Evolutionary conservation across 2,329 filamentous ascomycete species (phyloP).

Genomic region (Beauveria medogensis): DNA sequence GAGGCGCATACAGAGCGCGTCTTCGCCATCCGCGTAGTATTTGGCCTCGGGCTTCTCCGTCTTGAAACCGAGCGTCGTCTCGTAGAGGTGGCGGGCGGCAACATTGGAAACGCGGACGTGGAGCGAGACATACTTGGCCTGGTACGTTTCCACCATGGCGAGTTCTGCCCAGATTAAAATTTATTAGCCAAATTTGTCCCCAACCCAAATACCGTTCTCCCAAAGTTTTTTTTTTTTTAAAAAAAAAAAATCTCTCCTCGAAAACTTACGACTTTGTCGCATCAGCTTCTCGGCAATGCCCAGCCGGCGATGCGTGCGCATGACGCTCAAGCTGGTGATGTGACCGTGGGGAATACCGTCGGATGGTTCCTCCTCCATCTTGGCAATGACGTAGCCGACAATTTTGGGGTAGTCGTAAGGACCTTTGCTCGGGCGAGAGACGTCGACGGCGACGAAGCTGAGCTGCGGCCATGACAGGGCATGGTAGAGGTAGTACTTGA

Average conservation of each 20-base stretch:
- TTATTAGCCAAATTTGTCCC: neutral
- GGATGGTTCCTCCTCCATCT: slow-evolving; percentile 97
- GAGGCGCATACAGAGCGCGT: slow-evolving; percentile 90
- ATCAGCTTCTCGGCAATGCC: slow-evolving; percentile 97
- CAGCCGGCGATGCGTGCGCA: slow-evolving; percentile 85
- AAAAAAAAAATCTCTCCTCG: no score
- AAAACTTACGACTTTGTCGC: slow-evolving; percentile 77
- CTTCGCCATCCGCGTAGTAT: slow-evolving; percentile 97
- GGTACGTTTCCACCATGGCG: slow-evolving; percentile 94
- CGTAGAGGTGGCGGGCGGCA: slow-evolving; percentile 85
- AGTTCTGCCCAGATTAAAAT: slow-evolving; percentile 27
- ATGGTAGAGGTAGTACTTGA: slow-evolving; percentile 99
- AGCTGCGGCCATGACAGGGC: slow-evolving; percentile 96
- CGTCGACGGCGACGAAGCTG: slow-evolving; percentile 91
- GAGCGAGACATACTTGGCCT: slow-evolving; percentile 85
- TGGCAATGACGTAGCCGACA: slow-evolving; percentile 97
- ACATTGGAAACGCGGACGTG: slow-evolving; percentile 93
- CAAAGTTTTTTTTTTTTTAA: no score
- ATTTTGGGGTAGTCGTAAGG: slow-evolving; percentile 92
- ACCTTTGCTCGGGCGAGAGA: slow-evolving; percentile 67
- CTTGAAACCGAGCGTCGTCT: slow-evolving; percentile 82
- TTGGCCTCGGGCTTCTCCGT: slow-evolving; percentile 79
- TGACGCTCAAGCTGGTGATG: slow-evolving; percentile 90
- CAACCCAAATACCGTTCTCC: no score
- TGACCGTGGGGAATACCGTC: slow-evolving; percentile 92